A percentile compares a stretch with the other conserved stretches of the same genome.
Conservation (phyloP, 208 protist genomes). For the Trypanosoma conorhini region DNA sequence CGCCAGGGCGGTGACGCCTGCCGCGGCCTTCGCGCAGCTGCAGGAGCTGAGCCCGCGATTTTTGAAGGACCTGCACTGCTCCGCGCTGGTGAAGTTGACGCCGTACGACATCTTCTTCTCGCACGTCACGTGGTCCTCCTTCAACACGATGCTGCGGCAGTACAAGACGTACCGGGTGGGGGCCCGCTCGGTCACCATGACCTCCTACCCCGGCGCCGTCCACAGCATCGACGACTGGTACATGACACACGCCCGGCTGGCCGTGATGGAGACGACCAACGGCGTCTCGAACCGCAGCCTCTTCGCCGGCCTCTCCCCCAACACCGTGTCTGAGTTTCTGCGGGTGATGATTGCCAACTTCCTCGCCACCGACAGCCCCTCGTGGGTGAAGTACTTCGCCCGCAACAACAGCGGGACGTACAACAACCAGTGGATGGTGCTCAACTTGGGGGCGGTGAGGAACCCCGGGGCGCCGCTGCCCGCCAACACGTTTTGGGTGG, state of each 20-base stretch:
- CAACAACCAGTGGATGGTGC: slow-evolving; percentile 93
- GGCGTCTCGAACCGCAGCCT: slow-evolving; percentile 36
- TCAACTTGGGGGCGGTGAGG: slow-evolving; percentile 68
- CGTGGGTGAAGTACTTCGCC: slow-evolving; percentile 71
- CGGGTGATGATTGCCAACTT: slow-evolving; percentile 69
- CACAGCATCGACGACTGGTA: slow-evolving; percentile 92
- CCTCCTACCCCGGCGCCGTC: slow-evolving; percentile 70
- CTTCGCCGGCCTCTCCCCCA: slow-evolving; percentile 23
- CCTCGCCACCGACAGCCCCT: slow-evolving; percentile 37
- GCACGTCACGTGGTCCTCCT: slow-evolving; percentile 53
- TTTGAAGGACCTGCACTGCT: slow-evolving; percentile 48
- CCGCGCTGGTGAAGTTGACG: slow-evolving; percentile 55
- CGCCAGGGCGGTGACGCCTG: slow-evolving; percentile 4
- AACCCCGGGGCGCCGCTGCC: slow-evolving; percentile 26
- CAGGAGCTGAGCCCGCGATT: slow-evolving; percentile 18
- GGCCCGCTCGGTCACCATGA: slow-evolving; percentile 50
- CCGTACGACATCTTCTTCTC: slow-evolving; percentile 54
- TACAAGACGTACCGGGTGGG: slow-evolving; percentile 63
- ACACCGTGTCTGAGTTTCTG: slow-evolving; percentile 61
- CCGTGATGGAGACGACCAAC: slow-evolving; percentile 75
- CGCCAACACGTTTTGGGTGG: slow-evolving; percentile 50
- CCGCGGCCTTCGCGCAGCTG: slow-evolving; percentile 5
- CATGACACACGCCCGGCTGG: slow-evolving; percentile 56
- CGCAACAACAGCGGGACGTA: slow-evolving; percentile 91
- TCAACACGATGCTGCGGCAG: slow-evolving; percentile 51